A percentile compares a stretch with the other conserved stretches of the same genome.
These are phyloP conservation scores for Gossypium anomalum DNA, from an alignment of 345 rosid genomes.

Conservation along the genomic window DNA sequence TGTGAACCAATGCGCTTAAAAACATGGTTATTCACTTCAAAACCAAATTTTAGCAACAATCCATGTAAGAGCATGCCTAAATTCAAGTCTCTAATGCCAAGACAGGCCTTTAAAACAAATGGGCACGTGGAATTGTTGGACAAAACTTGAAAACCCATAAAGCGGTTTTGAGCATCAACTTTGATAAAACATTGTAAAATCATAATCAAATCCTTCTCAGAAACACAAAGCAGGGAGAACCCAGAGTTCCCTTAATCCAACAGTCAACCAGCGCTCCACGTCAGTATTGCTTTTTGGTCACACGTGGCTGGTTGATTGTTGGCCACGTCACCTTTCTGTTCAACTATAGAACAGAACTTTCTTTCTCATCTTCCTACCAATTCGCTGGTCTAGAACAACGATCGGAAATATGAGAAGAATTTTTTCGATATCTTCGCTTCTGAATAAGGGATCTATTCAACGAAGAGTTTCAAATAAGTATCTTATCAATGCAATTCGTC, in stretches of 20 bases:
- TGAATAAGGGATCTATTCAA: constrained; percentile 18
- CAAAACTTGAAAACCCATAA: neutral
- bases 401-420: constrained; percentile 27
- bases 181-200: no score
- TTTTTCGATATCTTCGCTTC: constrained; percentile 30
- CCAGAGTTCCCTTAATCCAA: neutral
- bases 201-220: neutral
- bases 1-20: constrained; percentile 6
- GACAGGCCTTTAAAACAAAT: neutral
- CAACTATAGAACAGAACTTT: neutral
- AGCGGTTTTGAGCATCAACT: neutral
- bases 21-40: neutral
- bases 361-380: neutral
- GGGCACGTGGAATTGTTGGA: neutral
- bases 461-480: constrained; percentile 19
- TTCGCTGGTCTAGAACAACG: neutral
- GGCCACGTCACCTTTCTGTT: constrained; percentile 1
- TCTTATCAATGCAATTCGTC: constrained; percentile 27
- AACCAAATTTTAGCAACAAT: neutral
- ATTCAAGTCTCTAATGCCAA: neutral
- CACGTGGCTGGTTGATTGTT: neutral
- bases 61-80: neutral
- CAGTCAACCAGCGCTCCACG: neutral
- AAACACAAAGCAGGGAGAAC: no score
- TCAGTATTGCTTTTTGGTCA: neutral